Evolutionary conservation across 257 asterid genomes (phyloP).

Genomic region (Solanum corneliomulleri): DNA sequence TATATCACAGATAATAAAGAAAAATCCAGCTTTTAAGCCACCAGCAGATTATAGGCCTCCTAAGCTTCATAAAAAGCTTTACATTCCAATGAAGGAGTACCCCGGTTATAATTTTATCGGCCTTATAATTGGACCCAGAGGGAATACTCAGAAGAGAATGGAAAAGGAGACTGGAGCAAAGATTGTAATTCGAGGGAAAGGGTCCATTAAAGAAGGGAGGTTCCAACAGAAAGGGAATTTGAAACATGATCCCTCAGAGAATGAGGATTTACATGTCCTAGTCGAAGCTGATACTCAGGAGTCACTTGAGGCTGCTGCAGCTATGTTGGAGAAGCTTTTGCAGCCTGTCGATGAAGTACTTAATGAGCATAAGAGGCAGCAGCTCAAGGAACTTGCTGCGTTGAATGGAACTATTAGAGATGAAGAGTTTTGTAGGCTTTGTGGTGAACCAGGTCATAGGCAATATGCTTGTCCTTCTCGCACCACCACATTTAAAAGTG

Average conservation of each 20-base stretch:
- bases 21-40: slow-evolving; percentile 89
- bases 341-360: slow-evolving; percentile 97
- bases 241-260: slow-evolving; percentile 79
- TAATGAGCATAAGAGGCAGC: slow-evolving; percentile 95
- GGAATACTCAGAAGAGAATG: slow-evolving; percentile 96
- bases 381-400: slow-evolving; percentile 92
- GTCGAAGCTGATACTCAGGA: slow-evolving; percentile 95
- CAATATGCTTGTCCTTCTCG: slow-evolving; percentile 91
- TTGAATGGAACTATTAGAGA: slow-evolving; percentile 94
- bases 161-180: slow-evolving; percentile 92
- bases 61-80: slow-evolving; percentile 76
- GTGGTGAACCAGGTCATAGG: slow-evolving; percentile 92
- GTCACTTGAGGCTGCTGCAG: slow-evolving; percentile 81
- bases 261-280: slow-evolving; percentile 90
- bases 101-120: slow-evolving; percentile 96
- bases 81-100: slow-evolving; percentile 88
- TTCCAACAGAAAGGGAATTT: slow-evolving; percentile 81
- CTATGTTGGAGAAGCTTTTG: slow-evolving; percentile 91
- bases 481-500: slow-evolving; percentile 71
- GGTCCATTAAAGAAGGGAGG: slow-evolving; percentile 88
- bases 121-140: slow-evolving; percentile 85
- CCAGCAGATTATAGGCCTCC: slow-evolving; percentile 98
- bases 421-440: slow-evolving; percentile 81
- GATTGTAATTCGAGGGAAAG: slow-evolving; percentile 94
- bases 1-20: slow-evolving; percentile 79